Evolutionary conservation across 768 basidiomycete genomes (phyloP).

Genomic region (Amyloporia xantha): DNA sequence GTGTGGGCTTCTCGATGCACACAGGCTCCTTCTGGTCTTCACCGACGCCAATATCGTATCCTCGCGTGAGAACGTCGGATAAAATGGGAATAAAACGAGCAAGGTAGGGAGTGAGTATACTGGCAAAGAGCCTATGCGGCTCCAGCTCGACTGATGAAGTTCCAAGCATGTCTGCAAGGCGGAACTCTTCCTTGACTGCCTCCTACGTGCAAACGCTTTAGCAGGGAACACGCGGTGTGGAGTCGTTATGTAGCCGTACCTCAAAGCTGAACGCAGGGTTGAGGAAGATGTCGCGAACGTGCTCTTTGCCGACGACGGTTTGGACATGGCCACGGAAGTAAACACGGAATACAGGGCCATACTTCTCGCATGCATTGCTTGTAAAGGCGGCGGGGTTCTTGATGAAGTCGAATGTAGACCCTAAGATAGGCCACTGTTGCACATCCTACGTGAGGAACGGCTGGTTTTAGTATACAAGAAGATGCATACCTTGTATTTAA

Average conservation of each 20-base stretch:
- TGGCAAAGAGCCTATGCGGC: background rate
- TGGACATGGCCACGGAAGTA: background rate
- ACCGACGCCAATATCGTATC: background rate
- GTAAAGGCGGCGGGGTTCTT: background rate
- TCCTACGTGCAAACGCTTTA: too few species aligned
- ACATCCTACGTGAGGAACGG: background rate
- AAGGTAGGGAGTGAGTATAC: background rate
- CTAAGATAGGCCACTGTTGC: background rate
- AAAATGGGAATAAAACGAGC: background rate
- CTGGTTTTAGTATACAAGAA: background rate
- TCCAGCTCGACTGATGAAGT: background rate
- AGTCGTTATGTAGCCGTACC: background rate
- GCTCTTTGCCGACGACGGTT: background rate
- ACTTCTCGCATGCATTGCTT: background rate
- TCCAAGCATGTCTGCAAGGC: background rate
- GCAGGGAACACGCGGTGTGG: too few species aligned
- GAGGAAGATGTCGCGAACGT: background rate
- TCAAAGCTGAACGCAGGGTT: background rate
- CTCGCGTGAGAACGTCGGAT: background rate
- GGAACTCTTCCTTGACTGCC: background rate
- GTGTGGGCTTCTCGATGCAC: background rate
- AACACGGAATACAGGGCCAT: background rate
- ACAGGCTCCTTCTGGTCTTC: background rate
- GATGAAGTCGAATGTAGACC: background rate
- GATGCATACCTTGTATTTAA: background rate